These are phyloP conservation scores for Aspergillus fumigatiaffinis DNA, from an alignment of 2,329 filamentous ascomycete genomes.

Conservation along the genomic window DNA sequence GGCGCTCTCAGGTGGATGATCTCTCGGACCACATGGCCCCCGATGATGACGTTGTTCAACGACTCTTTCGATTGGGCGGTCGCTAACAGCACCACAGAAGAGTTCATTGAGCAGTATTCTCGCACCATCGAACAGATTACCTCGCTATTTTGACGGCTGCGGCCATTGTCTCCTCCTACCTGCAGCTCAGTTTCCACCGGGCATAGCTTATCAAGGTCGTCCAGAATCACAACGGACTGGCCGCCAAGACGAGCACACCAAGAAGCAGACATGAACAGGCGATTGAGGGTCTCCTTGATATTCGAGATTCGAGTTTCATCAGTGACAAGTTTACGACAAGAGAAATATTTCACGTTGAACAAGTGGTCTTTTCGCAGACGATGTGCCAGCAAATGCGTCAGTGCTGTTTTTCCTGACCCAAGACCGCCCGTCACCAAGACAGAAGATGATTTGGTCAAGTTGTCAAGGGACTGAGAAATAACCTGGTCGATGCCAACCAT, in stretches of 20 bases:
- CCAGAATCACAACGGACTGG: constrained; percentile 76
- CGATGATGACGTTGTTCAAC: constrained; percentile 83
- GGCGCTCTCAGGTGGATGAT: constrained; percentile 87
- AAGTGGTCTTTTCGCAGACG: constrained; percentile 67
- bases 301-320: constrained; percentile 86
- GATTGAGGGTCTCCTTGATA: constrained; percentile 81
- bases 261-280: constrained; percentile 80
- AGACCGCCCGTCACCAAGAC: constrained; percentile 84
- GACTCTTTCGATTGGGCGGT: constrained; percentile 92
- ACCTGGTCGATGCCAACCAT: constrained; percentile 83
- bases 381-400: constrained; percentile 72
- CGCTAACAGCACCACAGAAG: constrained; percentile 78
- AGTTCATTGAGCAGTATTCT: constrained; percentile 76
- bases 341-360: constrained; percentile 80
- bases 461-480: constrained; percentile 66
- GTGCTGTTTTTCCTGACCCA: constrained; percentile 82
- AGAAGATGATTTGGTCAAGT: constrained; percentile 81
- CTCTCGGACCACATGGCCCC: constrained; percentile 87
- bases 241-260: constrained; percentile 90
- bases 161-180: constrained; percentile 86
- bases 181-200: constrained; percentile 92
- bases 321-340: constrained; percentile 80
- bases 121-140: constrained; percentile 76
- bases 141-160: constrained; percentile 89
- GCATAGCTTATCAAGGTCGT: constrained; percentile 90